These are phyloP conservation scores for Rhizophora apiculata DNA, from an alignment of 345 rosid species.

Conservation along the genomic window DNA sequence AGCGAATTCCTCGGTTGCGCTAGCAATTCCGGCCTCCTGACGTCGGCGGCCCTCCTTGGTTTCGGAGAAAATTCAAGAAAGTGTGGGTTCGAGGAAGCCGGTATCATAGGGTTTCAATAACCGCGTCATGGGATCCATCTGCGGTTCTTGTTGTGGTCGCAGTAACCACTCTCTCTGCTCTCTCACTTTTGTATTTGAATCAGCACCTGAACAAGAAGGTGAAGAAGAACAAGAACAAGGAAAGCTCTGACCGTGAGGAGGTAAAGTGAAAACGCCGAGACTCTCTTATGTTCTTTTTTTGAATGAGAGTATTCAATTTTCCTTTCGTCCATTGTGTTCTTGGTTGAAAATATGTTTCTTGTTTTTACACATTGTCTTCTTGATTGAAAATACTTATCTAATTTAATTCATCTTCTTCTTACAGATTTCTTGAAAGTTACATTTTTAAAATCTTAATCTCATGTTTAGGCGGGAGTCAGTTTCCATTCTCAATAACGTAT, in stretches of 20 bases:
- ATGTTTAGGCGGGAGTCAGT: no score
- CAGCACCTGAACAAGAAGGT: slow-evolving; percentile 4
- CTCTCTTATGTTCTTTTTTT: no score
- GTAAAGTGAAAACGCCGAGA: slow-evolving; percentile 18
- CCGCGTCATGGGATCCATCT: slow-evolving; percentile 50
- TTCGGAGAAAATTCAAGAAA: slow-evolving; percentile 28
- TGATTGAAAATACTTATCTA: no score
- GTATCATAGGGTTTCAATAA: slow-evolving; percentile 38
- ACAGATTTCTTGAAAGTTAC: no score
- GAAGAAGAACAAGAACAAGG: slow-evolving; percentile 2
- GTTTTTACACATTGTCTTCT: no score
- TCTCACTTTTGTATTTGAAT: slow-evolving; percentile 51
- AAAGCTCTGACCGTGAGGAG: slow-evolving; percentile 22
- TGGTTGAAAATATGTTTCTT: neutral
- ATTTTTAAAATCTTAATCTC: no score
- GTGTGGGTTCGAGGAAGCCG: slow-evolving; percentile 18
- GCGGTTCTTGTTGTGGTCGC: slow-evolving; percentile 50
- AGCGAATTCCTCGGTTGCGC: slow-evolving; percentile 53
- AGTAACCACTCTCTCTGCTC: slow-evolving; percentile 56
- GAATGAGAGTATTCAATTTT: neutral
- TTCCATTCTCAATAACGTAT: no score
- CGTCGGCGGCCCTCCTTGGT: slow-evolving; percentile 16
- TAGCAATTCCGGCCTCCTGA: slow-evolving; percentile 46
- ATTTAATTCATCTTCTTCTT: no score
- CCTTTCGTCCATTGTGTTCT: neutral